Percentiles rank a stretch among this genome's conserved stretches.
These are phyloP conservation scores for Favolaschia claudopus DNA, from an alignment of 768 basidiomycete species.

Conservation along the genomic window DNA sequence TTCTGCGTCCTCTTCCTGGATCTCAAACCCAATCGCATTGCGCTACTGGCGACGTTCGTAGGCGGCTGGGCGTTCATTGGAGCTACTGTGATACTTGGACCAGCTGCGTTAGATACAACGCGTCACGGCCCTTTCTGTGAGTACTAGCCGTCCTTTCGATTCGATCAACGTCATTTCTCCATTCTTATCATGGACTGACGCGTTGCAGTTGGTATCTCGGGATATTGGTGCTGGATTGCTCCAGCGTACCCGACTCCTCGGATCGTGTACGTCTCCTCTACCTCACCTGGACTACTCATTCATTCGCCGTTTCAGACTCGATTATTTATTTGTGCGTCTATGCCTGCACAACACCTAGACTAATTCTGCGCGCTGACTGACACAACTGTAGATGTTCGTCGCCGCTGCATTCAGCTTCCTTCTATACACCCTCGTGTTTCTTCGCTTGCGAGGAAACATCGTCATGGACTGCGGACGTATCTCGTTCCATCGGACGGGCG, in stretches of 20 bases:
- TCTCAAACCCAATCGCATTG: slow-evolving; percentile 40
- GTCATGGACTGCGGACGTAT: slow-evolving; percentile 44
- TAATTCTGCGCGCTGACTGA: not conserved
- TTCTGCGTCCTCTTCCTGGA: slow-evolving; percentile 60
- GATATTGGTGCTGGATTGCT: slow-evolving; percentile 66
- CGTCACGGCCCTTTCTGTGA: slow-evolving; percentile 57
- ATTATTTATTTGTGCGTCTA: slow-evolving; percentile 57
- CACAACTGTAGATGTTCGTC: slow-evolving; percentile 65
- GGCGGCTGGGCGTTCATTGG: slow-evolving; percentile 54
- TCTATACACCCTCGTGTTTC: slow-evolving; percentile 56
- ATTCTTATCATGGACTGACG: too few relatives aligned
- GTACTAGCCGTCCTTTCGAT: slow-evolving; percentile 18
- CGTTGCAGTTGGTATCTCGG: slow-evolving; percentile 56
- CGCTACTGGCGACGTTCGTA: slow-evolving; percentile 47
- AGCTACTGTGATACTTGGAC: slow-evolving; percentile 55
- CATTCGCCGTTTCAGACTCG: slow-evolving; percentile 45
- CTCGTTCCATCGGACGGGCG: slow-evolving; percentile 32
- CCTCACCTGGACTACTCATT: not conserved
- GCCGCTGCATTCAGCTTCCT: slow-evolving; percentile 52
- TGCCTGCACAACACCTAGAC: not conserved
- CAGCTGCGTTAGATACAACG: slow-evolving; percentile 42
- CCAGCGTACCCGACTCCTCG: slow-evolving; percentile 48
- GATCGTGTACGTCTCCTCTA: slow-evolving; percentile 46
- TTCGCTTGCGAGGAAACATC: slow-evolving; percentile 57
- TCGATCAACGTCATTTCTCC: too few relatives aligned